Percentiles rank a stretch among this genome's conserved stretches.
Evolutionary conservation across 805 yeast genomes (phyloP).

Genomic region (Suhomyces faveliae): DNA sequence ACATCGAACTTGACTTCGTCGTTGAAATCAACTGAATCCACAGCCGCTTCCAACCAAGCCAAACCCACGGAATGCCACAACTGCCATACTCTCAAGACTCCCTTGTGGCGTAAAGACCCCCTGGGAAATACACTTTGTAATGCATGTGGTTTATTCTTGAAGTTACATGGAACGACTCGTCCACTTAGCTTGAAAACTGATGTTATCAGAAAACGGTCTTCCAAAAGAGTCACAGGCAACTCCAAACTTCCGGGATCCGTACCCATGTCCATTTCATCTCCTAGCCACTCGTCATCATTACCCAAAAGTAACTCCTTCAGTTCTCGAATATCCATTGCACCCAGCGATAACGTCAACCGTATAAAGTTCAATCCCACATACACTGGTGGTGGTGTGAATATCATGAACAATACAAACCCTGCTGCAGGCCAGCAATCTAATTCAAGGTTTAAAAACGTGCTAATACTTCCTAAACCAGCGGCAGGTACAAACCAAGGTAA

Average conservation of each 20-base stretch:
- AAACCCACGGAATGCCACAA: slow-evolving; percentile 48
- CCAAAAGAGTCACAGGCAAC: slow-evolving; percentile 31
- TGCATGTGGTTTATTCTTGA: slow-evolving; percentile 62
- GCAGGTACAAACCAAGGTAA: slow-evolving; percentile 1
- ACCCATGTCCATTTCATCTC: slow-evolving; percentile 4
- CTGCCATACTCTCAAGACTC: slow-evolving; percentile 60
- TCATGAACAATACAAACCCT: not conserved
- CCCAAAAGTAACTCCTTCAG: slow-evolving; percentile 3
- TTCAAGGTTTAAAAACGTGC: slow-evolving; percentile 34
- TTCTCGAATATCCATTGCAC: slow-evolving; percentile 5
- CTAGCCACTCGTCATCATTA: slow-evolving; percentile 2
- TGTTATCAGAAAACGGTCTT: slow-evolving; percentile 55
- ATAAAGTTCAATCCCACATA: slow-evolving; percentile 9
- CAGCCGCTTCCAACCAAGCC: slow-evolving; percentile 2
- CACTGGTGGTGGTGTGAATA: not conserved
- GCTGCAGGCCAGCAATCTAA: slow-evolving; percentile 3
- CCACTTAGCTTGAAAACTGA: slow-evolving; percentile 59
- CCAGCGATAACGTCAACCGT: slow-evolving; percentile 1
- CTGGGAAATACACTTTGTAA: slow-evolving; percentile 60
- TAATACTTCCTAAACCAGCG: slow-evolving; percentile 41
- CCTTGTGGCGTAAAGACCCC: slow-evolving; percentile 61
- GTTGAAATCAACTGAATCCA: slow-evolving; percentile 9
- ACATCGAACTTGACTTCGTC: slow-evolving; percentile 22
- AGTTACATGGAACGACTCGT: slow-evolving; percentile 60
- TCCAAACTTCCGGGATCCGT: not conserved